A percentile compares a stretch with the other conserved stretches of the same genome.
These are phyloP conservation scores for Meyerozyma guilliermondii DNA, from an alignment of 1,139 yeast genomes.

Conservation along the genomic window DNA sequence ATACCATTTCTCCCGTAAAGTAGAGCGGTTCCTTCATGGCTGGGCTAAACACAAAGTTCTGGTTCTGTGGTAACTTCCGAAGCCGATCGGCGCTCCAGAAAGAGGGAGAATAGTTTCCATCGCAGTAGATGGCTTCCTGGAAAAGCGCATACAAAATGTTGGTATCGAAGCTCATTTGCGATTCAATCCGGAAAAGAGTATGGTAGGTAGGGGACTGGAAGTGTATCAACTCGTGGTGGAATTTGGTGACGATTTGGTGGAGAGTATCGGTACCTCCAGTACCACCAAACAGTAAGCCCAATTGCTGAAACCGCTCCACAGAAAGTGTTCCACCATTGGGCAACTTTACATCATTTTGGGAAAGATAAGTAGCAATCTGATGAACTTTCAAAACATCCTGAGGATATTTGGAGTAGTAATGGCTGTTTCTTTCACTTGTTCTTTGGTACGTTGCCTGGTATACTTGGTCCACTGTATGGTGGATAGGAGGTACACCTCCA, in stretches of 20 bases:
- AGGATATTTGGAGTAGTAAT: constrained; percentile 46
- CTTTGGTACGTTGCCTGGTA: constrained; percentile 43
- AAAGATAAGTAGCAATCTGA: constrained; percentile 31
- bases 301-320: constrained; percentile 47
- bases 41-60: constrained; percentile 18
- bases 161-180: constrained; percentile 42
- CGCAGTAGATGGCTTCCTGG: constrained; percentile 55
- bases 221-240: constrained; percentile 31
- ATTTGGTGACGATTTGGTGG: constrained; percentile 37
- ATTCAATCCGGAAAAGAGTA: constrained; percentile 27
- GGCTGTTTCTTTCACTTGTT: constrained; percentile 43
- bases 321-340: constrained; percentile 50
- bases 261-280: constrained; percentile 45
- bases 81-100: constrained; percentile 48
- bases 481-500: constrained; percentile 56
- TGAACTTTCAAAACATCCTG: constrained; percentile 36
- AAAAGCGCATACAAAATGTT: constrained; percentile 50
- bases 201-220: constrained; percentile 31
- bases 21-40: constrained; percentile 22
- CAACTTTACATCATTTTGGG: constrained; percentile 20
- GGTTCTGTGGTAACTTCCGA: constrained; percentile 23
- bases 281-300: constrained; percentile 48
- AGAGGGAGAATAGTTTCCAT: constrained; percentile 24
- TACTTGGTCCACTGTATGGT: constrained; percentile 40
- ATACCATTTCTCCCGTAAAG: constrained; percentile 59